Evolutionary conservation across 2,329 filamentous ascomycete species (phyloP), one percentile per base, ranked within the genome.

Genomic region (Ceratocystis papillata): DNA sequence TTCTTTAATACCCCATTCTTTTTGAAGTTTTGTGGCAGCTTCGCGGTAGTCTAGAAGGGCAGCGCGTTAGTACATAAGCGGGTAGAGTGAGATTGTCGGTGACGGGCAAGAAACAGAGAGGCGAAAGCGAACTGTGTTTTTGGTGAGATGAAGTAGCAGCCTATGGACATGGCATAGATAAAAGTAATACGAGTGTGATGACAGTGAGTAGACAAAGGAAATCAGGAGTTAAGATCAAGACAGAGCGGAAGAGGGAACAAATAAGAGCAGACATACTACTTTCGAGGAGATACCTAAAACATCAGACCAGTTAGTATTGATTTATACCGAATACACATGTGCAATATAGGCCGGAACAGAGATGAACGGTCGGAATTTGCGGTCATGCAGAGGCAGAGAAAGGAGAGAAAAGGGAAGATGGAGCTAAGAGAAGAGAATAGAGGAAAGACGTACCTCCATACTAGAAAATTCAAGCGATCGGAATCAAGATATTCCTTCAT

Each of bases 401-500:
- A 48, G 41, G 12, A 2, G 20, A 50, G n/a, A 41, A 50, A 66
- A 67, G 17, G 66, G 41, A 28, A 64, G 20, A 46, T 37, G 41
- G 57, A 44, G 37, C 20, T 53, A 68, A 62, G 33, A 65, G 66
- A 67, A 65, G 69, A 62, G 53, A 64, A 61, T 63, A 67, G 37
- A 41, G 37, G 37, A 48, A 33, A 64, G 37, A 81, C 84, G 76
- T 79, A 87, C 84, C 83, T 85, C 84, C 84, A 87, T 74, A 87
- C 80, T 75, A 87, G 80, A 79, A 83, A 87, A 79, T 87, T 87
- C 80, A 87, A 78, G 79, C 82, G 80, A 75, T 87, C 80, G 70
- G 83, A 85, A 79, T 85, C 81, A 72, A 87, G 79, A 73, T 79
- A 79, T 77, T 85, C 82, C 78, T 84, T 84, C 81, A 84, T 84